Base-by-base conservation (phyloP, 2,329 filamentous ascomycete species). In the Orbilia blumenaviensis region DNA sequence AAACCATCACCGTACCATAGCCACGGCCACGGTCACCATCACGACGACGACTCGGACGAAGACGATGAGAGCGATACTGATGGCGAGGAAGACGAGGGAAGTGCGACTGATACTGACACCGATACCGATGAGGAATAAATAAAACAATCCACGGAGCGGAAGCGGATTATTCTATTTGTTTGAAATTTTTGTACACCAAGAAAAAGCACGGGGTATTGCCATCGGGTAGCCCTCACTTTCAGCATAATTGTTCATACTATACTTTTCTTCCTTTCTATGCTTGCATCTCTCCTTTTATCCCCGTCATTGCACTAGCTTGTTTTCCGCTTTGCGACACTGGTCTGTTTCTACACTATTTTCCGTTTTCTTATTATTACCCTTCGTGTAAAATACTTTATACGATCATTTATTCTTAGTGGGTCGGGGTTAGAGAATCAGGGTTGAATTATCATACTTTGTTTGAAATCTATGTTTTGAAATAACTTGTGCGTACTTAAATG, bases 31-130 rank as follows among this genome's bases (percentile, higher is more conserved):
- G 90, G 92, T 62, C 85, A 87, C 9, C 23, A 54, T 50, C 18
- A 67, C 21, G 32, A 56, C 32, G 21, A 34, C n/a, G 87, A 87
- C 69, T 88, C 87, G 80, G 87, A 88, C 78, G 89, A 87, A 18
- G 88, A 89, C 21, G 93, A 94, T 21, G 93, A 96, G 85, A 96
- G 92, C 78, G 91, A 92, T 78, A 93, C 90, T 14, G 92, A 96
- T 76, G 78, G 74, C 38, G 77, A 78, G 41, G 58, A 69, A 38
- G 90, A 90, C 74, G 89, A 91, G 80, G 88, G 86, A 10, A 81
- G 66, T 12, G 86, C 87, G 29, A 88, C 89, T 82, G 89, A 89
- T 36, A 90, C 89, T 80, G 89, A 87, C 78, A 91, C 89, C 12
- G 89, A 91, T 81, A 90, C 88, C 3, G 83, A 84, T 77, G 82